A percentile compares a stretch with the other conserved stretches of the same genome.
Evolutionary conservation across 371 early-diverging fungal species (phyloP).

Genomic region (Mucor sp.): DNA sequence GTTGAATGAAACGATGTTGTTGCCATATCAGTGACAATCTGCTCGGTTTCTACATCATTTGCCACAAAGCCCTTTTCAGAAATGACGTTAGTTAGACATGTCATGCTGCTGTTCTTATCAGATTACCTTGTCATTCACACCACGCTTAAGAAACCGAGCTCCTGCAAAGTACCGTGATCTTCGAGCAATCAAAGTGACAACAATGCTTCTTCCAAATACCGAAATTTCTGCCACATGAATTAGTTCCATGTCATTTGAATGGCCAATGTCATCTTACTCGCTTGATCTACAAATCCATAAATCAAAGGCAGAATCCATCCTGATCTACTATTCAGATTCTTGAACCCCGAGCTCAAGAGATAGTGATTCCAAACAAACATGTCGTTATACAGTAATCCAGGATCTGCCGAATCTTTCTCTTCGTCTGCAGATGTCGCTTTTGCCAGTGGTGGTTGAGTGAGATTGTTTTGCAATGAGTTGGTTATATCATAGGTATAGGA

Average conservation of each 20-base stretch:
- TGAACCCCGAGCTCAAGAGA: slow-evolving; percentile 74
- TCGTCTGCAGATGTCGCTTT: background rate
- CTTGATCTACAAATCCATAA: slow-evolving; percentile 97
- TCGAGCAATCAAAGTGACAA: slow-evolving; percentile 92
- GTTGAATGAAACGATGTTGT: slow-evolving; percentile 80
- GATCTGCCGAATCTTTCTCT: background rate
- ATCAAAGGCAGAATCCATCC: slow-evolving; percentile 92
- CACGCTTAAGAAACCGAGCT: slow-evolving; percentile 95
- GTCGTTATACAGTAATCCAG: slow-evolving; percentile 52
- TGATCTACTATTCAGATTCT: slow-evolving; percentile 61
- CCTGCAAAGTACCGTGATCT: slow-evolving; percentile 96
- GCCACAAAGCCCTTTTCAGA: slow-evolving; percentile 85
- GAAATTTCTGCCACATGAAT: slow-evolving; percentile 53
- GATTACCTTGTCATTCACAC: slow-evolving; percentile 81
- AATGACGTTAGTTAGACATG: background rate
- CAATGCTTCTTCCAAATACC: slow-evolving; percentile 84
- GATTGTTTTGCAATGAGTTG: slow-evolving; percentile 86
- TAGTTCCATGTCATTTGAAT: background rate
- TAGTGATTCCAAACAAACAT: slow-evolving; percentile 98
- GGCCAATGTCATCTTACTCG: slow-evolving; percentile 59
- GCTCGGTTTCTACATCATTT: slow-evolving; percentile 99
- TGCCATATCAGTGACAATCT: slow-evolving; percentile 91
- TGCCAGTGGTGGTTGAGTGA: slow-evolving; percentile 56
- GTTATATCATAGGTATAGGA: slow-evolving; percentile 95
- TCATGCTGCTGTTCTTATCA: background rate